phyloP scores from a whole-genome alignment of 140 eudicot genomes.

The Anethum foeniculum region DNA sequence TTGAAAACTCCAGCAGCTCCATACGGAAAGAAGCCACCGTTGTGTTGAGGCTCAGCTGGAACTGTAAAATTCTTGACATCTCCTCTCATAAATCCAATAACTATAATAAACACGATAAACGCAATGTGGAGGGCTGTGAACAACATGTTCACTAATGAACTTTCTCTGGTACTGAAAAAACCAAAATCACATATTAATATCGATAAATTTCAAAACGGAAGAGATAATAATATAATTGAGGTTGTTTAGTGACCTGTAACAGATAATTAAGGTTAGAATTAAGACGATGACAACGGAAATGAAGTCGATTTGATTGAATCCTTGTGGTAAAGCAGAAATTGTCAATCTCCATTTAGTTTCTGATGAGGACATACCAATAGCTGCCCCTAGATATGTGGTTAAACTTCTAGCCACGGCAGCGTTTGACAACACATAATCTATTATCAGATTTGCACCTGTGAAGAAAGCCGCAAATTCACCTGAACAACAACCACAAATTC shows the following conservation, averaged over 20 bases:
- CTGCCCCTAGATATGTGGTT: constrained; percentile 68
- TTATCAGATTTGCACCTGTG: constrained; percentile 79
- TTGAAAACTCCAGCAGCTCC: constrained; percentile 84
- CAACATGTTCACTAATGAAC: constrained; percentile 65
- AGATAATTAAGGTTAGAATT: constrained; percentile 67
- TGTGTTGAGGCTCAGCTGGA: constrained; percentile 53
- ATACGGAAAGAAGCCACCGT: constrained; percentile 70
- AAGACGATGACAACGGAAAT: constrained; percentile 66
- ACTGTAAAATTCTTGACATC: constrained; percentile 55
- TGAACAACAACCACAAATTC: constrained; percentile 4
- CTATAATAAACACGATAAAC: constrained; percentile 67
- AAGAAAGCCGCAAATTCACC: constrained; percentile 82
- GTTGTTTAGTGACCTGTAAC: constrained; percentile 57
- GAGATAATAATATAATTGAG: background rate
- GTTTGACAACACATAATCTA: constrained; percentile 86
- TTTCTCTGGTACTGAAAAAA: constrained; percentile 69
- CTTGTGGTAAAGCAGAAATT: constrained; percentile 57
- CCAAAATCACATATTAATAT: background rate
- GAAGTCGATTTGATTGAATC: constrained; percentile 70
- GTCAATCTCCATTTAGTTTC: constrained; percentile 53
- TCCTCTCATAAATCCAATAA: constrained; percentile 76
- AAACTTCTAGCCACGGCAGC: constrained; percentile 95
- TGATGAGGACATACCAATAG: constrained; percentile 49
- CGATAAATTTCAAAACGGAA: background rate
- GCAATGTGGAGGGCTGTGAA: constrained; percentile 62